Conservation (phyloP, 352 stramenopile genomes). For the Globisporangium uncinulatum region DNA sequence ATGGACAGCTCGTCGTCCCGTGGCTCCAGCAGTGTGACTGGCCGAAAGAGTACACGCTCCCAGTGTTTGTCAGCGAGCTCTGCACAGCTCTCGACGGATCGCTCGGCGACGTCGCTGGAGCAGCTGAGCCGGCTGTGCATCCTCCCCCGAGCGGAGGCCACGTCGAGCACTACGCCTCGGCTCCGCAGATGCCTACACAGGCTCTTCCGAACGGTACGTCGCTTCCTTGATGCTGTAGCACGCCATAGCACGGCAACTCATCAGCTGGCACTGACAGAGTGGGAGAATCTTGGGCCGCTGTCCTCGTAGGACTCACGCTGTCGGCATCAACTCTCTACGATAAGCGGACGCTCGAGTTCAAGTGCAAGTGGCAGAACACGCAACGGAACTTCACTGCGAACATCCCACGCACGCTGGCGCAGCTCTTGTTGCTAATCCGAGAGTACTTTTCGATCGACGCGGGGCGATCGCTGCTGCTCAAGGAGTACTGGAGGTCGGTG, state of each 20-base stretch:
- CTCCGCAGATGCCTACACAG: slow-evolving; percentile 24
- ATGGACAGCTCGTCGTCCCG: slow-evolving; percentile 33
- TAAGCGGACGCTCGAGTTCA: slow-evolving; percentile 28
- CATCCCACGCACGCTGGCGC: slow-evolving; percentile 18
- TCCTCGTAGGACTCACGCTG: not conserved
- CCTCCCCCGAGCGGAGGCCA: slow-evolving; percentile 10
- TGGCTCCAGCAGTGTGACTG: slow-evolving; percentile 49
- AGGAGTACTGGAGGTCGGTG: slow-evolving; percentile 31
- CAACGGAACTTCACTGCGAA: slow-evolving; percentile 37
- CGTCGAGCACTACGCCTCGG: slow-evolving; percentile 15
- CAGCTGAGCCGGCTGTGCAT: slow-evolving; percentile 12
- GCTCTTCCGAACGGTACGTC: slow-evolving; percentile 1
- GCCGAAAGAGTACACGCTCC: slow-evolving; percentile 45
- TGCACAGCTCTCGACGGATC: slow-evolving; percentile 25
- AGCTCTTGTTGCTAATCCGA: slow-evolving; percentile 30
- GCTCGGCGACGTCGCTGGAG: slow-evolving; percentile 2
- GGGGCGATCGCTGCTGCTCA: slow-evolving; percentile 21
- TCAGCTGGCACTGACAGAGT: not conserved
- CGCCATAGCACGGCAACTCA: no score
- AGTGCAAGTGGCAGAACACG: slow-evolving; percentile 59
- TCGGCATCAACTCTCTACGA: not conserved
- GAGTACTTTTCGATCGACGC: slow-evolving; percentile 32
- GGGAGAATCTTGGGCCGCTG: not conserved
- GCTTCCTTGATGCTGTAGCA: no score
- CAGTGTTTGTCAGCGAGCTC: slow-evolving; percentile 41